Conservation (phyloP, 2,329 filamentous ascomycete species). For the Didymella arachidicola region DNA sequence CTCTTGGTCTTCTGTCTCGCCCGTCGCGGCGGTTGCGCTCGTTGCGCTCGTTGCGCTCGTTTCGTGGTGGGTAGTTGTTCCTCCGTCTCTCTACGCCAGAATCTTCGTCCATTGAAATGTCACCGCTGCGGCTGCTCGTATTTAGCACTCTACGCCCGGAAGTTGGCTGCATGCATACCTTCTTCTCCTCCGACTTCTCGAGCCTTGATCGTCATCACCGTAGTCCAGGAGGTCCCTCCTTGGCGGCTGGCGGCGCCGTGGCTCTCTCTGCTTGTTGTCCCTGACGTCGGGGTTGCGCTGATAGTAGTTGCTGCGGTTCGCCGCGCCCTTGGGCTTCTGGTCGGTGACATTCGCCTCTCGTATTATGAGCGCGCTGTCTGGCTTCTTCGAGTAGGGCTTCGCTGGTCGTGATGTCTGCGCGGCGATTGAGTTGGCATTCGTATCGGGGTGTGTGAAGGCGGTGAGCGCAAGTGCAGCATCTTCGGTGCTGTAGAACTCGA, state of each 20-base stretch:
- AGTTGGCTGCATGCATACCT: slow-evolving; percentile 20
- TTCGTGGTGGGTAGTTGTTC: slow-evolving; percentile 18
- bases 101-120: slow-evolving; percentile 86
- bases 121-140: slow-evolving; percentile 59
- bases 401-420: slow-evolving; percentile 69
- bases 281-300: slow-evolving; percentile 87
- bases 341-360: slow-evolving; percentile 78
- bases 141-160: slow-evolving; percentile 33
- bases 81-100: slow-evolving; percentile 36
- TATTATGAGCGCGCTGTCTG: slow-evolving; percentile 73
- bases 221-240: slow-evolving; percentile 41
- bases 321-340: slow-evolving; percentile 79
- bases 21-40: slow-evolving; percentile 27
- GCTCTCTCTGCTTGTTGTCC: slow-evolving; percentile 56
- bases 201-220: slow-evolving; percentile 36
- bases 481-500: slow-evolving; percentile 71
- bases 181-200: slow-evolving; percentile 35
- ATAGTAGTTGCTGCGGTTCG: slow-evolving; percentile 87
- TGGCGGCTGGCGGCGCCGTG: slow-evolving; percentile 60
- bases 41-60: slow-evolving; percentile 8
- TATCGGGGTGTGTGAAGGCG: slow-evolving; percentile 61
- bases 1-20: slow-evolving; percentile 24
- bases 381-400: slow-evolving; percentile 72
- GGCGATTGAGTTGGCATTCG: slow-evolving; percentile 53
- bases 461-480: slow-evolving; percentile 63